Evolutionary conservation across 352 stramenopile genomes (phyloP).

Genomic region (Sclerospora graminicola): DNA sequence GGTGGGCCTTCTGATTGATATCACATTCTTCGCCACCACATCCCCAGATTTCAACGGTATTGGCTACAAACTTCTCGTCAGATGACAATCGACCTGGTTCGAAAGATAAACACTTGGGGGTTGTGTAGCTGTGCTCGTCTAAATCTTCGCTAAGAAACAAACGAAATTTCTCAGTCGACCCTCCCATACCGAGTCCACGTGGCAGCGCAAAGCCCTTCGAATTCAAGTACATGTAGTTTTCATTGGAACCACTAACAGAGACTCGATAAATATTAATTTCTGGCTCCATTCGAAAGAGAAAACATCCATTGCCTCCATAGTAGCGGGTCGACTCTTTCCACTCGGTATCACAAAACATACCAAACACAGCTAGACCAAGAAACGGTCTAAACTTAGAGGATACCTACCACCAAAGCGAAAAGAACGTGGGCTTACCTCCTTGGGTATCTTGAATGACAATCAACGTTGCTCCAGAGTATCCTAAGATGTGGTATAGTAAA

Average conservation of each 20-base stretch:
- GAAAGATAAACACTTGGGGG: constrained; percentile 61
- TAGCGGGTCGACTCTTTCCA: constrained; percentile 77
- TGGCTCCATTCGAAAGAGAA: constrained; percentile 62
- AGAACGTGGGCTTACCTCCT: constrained; percentile 30
- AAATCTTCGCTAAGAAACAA: constrained; percentile 80
- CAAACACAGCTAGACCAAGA: constrained; percentile 51
- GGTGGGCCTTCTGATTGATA: constrained; percentile 42
- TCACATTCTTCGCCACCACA: constrained; percentile 55
- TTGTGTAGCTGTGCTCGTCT: constrained; percentile 75
- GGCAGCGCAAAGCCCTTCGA: constrained; percentile 72
- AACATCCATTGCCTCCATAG: constrained; percentile 74
- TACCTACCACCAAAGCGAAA: background rate
- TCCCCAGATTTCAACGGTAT: constrained; percentile 72
- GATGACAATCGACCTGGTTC: constrained; percentile 52
- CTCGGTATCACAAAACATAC: constrained; percentile 78
- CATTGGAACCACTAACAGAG: constrained; percentile 27
- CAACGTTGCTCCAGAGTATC: constrained; percentile 64
- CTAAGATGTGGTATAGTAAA: constrained; percentile 69
- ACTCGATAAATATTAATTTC: constrained; percentile 56
- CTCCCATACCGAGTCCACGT: constrained; percentile 65
- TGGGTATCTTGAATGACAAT: constrained; percentile 56
- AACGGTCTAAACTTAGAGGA: background rate
- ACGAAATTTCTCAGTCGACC: constrained; percentile 61
- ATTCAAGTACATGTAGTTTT: constrained; percentile 85
- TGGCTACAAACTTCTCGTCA: constrained; percentile 45